These are phyloP conservation scores for Datura wrightii DNA, from an alignment of 257 asterid species.

Conservation along the genomic window DNA sequence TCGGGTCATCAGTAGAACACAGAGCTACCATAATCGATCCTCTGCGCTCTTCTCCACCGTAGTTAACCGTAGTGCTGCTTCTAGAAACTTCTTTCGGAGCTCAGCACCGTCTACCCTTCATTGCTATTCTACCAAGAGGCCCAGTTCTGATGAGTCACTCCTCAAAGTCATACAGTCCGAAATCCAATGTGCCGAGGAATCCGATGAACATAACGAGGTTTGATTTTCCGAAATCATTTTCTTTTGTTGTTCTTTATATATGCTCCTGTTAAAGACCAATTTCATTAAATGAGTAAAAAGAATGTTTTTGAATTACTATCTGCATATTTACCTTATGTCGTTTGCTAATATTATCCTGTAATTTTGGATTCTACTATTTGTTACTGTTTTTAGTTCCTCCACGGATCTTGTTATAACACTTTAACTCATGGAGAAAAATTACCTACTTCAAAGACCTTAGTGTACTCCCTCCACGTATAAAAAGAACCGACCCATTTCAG, in stretches of 20 bases:
- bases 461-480: not conserved
- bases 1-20: slow-evolving; percentile 51
- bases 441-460: not conserved
- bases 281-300: not conserved
- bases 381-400: slow-evolving; percentile 1
- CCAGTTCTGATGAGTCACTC: slow-evolving; percentile 62
- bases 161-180: slow-evolving; percentile 58
- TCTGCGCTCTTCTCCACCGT: slow-evolving; percentile 53
- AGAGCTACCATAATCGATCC: slow-evolving; percentile 47
- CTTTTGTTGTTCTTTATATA: not conserved
- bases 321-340: not conserved
- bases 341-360: not conserved
- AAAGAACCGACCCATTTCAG: not conserved
- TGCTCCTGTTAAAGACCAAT: not conserved
- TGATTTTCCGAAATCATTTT: not conserved
- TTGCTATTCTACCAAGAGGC: slow-evolving; percentile 47
- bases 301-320: not conserved
- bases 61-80: slow-evolving; percentile 32
- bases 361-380: not conserved
- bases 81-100: slow-evolving; percentile 39
- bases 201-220: slow-evolving; percentile 29
- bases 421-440: not conserved
- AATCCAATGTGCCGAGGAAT: slow-evolving; percentile 59
- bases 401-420: not conserved
- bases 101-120: slow-evolving; percentile 53